phyloP scores from a whole-genome alignment of 805 yeast species.

The Phaffomyces opuntiae region DNA sequence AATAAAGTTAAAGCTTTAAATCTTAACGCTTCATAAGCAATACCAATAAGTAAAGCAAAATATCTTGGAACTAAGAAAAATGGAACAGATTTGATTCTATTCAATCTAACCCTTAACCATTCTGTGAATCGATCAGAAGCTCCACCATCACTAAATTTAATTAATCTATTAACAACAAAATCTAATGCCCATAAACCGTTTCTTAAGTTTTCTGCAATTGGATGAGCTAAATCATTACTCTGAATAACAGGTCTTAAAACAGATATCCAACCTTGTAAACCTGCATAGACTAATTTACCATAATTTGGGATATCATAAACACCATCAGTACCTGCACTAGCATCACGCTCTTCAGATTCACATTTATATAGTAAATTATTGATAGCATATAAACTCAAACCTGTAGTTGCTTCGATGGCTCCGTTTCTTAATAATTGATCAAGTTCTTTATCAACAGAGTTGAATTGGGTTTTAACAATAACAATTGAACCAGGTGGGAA shows the following conservation, averaged over 20 bases:
- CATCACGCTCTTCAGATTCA: slow-evolving; percentile 84
- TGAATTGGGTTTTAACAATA: slow-evolving; percentile 63
- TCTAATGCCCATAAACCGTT: slow-evolving; percentile 89
- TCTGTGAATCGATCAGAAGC: slow-evolving; percentile 48
- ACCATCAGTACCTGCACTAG: slow-evolving; percentile 65
- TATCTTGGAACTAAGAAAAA: slow-evolving; percentile 79
- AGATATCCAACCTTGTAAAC: slow-evolving; percentile 87
- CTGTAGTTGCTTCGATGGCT: slow-evolving; percentile 64
- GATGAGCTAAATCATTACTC: slow-evolving; percentile 75
- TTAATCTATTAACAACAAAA: slow-evolving; percentile 55
- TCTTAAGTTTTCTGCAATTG: slow-evolving; percentile 73
- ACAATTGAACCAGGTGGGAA: slow-evolving; percentile 93
- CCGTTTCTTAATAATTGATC: slow-evolving; percentile 68
- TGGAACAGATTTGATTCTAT: slow-evolving; percentile 60
- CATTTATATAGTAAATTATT: slow-evolving; percentile 71
- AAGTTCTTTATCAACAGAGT: slow-evolving; percentile 55
- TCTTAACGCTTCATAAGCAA: slow-evolving; percentile 78
- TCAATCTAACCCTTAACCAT: slow-evolving; percentile 67
- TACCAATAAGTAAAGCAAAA: slow-evolving; percentile 75
- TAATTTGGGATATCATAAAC: slow-evolving; percentile 65
- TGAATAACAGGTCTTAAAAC: slow-evolving; percentile 55
- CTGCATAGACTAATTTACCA: slow-evolving; percentile 79
- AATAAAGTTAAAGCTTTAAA: slow-evolving; percentile 55
- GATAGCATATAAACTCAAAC: slow-evolving; percentile 58
- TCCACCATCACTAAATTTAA: slow-evolving; percentile 40